Percentiles rank a stretch among this genome's conserved stretches.
These are phyloP conservation scores for Euphrasia arctica DNA, from an alignment of 305 asterid species.

Conservation along the genomic window DNA sequence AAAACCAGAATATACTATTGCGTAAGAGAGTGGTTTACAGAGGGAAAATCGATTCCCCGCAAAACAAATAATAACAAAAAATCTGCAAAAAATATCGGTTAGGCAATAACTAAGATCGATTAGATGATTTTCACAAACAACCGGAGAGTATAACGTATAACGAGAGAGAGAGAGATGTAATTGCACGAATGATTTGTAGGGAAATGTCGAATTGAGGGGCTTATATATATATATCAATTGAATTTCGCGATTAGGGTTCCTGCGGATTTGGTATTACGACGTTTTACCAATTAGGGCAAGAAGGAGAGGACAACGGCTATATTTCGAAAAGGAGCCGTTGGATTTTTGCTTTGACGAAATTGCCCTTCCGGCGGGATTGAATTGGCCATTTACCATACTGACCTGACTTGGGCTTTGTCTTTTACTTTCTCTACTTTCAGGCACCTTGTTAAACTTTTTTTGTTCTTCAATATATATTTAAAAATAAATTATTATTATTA, in stretches of 20 bases:
- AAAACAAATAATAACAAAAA: not conserved
- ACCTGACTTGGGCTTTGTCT: not conserved
- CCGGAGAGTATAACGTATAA: too few species aligned
- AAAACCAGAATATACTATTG: conserved; percentile 18
- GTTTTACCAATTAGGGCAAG: not conserved
- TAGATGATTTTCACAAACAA: conserved; percentile 2
- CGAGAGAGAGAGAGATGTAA: conserved; percentile 14
- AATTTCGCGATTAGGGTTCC: conserved; percentile 34
- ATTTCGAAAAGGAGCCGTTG: conserved; percentile 40
- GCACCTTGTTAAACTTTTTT: too few species aligned
- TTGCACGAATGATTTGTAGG: not conserved
- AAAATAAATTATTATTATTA: too few species aligned
- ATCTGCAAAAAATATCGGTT: conserved; percentile 48
- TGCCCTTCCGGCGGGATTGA: not conserved
- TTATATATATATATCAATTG: conserved; percentile 16
- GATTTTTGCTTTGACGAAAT: conserved; percentile 22
- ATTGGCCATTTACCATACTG: too few species aligned
- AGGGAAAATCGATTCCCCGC: conserved; percentile 13
- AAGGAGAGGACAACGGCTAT: conserved; percentile 37
- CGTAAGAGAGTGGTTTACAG: conserved; percentile 9
- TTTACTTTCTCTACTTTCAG: too few species aligned
- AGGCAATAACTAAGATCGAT: conserved; percentile 23
- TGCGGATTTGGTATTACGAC: conserved; percentile 12
- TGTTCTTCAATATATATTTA: too few species aligned
- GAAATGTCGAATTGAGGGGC: conserved; percentile 2